A percentile compares a stretch with the other conserved stretches of the same genome.
phyloP scores from a whole-genome alignment of 2,329 filamentous ascomycete species.

The Xylaria hypoxylon region DNA sequence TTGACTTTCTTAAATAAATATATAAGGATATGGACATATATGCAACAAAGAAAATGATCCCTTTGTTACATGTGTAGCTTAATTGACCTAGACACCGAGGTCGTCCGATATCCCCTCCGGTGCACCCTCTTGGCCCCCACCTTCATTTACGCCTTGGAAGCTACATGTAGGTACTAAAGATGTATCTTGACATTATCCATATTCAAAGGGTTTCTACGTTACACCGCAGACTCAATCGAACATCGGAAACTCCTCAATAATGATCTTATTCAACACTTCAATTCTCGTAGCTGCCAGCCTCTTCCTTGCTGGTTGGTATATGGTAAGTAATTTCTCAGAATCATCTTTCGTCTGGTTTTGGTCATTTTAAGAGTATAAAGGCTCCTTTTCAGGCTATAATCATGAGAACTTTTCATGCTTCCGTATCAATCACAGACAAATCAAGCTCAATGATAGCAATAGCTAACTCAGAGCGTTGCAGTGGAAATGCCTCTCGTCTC shows the following conservation, averaged over 20 bases:
- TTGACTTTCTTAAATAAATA: too few species aligned
- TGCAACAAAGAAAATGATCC: constrained; percentile 19
- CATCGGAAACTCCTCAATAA: constrained; percentile 17
- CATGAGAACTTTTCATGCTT: neutral
- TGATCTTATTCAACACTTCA: constrained; percentile 45
- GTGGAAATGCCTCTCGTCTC: constrained; percentile 51
- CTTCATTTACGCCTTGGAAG: neutral
- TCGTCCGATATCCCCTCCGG: constrained; percentile 18
- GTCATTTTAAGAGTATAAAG: neutral
- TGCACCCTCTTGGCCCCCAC: constrained; percentile 5
- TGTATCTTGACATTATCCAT: neutral
- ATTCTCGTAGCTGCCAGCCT: constrained; percentile 39
- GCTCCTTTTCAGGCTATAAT: neutral
- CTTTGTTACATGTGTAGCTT: too few species aligned
- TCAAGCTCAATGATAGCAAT: neutral
- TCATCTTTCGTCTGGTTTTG: neutral
- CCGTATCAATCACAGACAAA: neutral
- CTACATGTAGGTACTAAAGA: neutral
- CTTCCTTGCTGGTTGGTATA: constrained; percentile 38
- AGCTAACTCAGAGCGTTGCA: neutral
- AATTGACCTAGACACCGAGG: neutral
- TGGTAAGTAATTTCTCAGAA: constrained; percentile 19
- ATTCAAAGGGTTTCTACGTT: neutral
- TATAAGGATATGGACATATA: neutral
- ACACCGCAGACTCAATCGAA: neutral